Percentiles rank a stretch among this genome's conserved stretches.
These are phyloP conservation scores for Murraya paniculata DNA, from an alignment of 345 rosid genomes.

Conservation along the genomic window DNA sequence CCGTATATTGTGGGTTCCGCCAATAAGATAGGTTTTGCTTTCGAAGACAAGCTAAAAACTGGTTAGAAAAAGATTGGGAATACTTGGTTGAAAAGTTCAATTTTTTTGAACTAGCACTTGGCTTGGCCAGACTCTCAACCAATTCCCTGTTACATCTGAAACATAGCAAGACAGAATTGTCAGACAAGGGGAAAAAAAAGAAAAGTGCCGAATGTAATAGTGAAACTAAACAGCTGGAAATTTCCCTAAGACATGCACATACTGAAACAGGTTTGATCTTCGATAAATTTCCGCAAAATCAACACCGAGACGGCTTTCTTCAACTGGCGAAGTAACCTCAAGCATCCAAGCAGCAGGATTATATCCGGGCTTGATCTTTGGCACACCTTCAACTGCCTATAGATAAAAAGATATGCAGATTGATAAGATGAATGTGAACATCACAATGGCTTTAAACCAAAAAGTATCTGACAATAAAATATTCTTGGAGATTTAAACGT, in stretches of 20 bases:
- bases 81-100: constrained; percentile 80
- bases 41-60: constrained; percentile 91
- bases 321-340: constrained; percentile 72
- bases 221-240: constrained; percentile 6
- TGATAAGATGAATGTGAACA: constrained; percentile 8
- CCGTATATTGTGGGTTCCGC: constrained; percentile 96
- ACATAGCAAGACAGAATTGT: constrained; percentile 13
- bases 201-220: not conserved
- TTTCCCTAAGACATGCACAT: constrained; percentile 27
- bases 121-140: constrained; percentile 75
- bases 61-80: constrained; percentile 66
- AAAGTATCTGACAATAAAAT: constrained; percentile 4
- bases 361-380: constrained; percentile 70
- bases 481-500: constrained; percentile 18
- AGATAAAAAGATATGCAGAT: constrained; percentile 15
- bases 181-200: constrained; percentile 15
- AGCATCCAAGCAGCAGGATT: constrained; percentile 99
- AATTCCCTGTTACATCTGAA: constrained; percentile 68
- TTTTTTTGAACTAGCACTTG: constrained; percentile 58
- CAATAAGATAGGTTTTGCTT: constrained; percentile 95
- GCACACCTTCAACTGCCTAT: constrained; percentile 84
- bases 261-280: constrained; percentile 70
- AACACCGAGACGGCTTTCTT: constrained; percentile 71
- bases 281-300: constrained; percentile 89
- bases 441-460: not conserved